Percentiles rank a stretch among this genome's conserved stretches.
Conservation (phyloP, 2,329 filamentous ascomycete species). For the Eutypa lata region DNA sequence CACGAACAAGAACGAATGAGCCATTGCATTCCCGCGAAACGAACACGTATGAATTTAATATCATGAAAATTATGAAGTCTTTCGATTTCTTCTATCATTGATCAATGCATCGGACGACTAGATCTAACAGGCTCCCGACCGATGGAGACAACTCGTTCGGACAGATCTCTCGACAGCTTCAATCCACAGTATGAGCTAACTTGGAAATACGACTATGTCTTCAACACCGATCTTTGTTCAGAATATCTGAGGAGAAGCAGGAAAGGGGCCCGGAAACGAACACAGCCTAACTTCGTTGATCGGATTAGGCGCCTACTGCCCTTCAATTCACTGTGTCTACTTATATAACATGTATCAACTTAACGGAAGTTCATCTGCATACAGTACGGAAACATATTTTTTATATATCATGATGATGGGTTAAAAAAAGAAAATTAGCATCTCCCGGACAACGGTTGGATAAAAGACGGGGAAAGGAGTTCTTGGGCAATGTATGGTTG, state of each 20-base stretch:
- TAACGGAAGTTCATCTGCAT: not conserved
- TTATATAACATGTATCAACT: not conserved
- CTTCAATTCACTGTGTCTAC: constrained; percentile 1
- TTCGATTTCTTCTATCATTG: not conserved
- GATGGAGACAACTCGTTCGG: not conserved
- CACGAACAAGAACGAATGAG: not conserved
- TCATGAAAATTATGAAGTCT: not conserved
- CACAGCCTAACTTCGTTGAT: not conserved
- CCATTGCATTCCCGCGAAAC: not conserved
- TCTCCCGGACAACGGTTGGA: not conserved
- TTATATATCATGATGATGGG: not conserved
- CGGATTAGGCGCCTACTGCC: not conserved
- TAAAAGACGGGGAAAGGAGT: not conserved
- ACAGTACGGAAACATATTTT: not conserved
- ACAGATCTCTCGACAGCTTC: not conserved
- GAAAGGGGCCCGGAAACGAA: not conserved
- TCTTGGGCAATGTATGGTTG: not conserved
- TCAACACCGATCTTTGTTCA: not conserved
- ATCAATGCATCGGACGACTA: not conserved
- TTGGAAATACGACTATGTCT: not conserved
- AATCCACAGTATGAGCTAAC: not conserved
- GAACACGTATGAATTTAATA: not conserved
- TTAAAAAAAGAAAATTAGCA: not conserved
- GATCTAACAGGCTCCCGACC: not conserved
- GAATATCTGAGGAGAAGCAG: not conserved